Base-by-base conservation (phyloP, 1,139 yeast genomes). In the Citeromyces siamensis region DNA sequence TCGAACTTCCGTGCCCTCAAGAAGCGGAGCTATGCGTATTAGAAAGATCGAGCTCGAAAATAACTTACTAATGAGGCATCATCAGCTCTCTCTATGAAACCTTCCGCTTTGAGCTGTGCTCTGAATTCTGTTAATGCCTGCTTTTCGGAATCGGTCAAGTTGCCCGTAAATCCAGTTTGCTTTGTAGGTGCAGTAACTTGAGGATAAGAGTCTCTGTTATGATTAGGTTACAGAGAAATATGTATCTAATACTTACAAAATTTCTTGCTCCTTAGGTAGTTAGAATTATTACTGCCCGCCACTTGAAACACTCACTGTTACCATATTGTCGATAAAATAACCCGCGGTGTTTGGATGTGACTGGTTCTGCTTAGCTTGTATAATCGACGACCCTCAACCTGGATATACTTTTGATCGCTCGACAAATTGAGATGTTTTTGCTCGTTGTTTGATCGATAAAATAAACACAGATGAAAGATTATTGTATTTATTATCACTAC, bases 1-100 rank as follows among this genome's bases (percentile, higher is more conserved):
- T 86, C 95, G 52, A 90, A 90, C 68, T 86, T 88, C 59, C 98
- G 78, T 14, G 98, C 98, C 55, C 98, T 75, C 48, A 93, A 67
- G 62, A 90, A 90, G 50, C 98, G 75, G 52, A 85, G 70, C 54
- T 55, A 34, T 4, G 21, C 14, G 9, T 33, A 13, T 9, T 20
- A 14, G 17, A 20, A 21, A 19, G 4, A 19, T 12, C 19, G n/a
- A 13, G 9, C 3, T 12, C 10, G 29, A 8, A 5, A 20, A n/a
- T 7, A 12, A 41, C 55, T 22, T 39, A 62, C 56, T 56, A 90
- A 62, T 5, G 93, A 70, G n/a, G 95, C 83, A 50, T 84, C 94
- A 58, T 90, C 98, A 40, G 83, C 60, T 49, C 98, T 75, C 37
- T 74, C 71, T 21, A 62, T 68, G 61, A 67, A 85, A 2, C 94